phyloP scores from a whole-genome alignment of 768 basidiomycete genomes.

The Rhodosporidiobolus odoratus region DNA sequence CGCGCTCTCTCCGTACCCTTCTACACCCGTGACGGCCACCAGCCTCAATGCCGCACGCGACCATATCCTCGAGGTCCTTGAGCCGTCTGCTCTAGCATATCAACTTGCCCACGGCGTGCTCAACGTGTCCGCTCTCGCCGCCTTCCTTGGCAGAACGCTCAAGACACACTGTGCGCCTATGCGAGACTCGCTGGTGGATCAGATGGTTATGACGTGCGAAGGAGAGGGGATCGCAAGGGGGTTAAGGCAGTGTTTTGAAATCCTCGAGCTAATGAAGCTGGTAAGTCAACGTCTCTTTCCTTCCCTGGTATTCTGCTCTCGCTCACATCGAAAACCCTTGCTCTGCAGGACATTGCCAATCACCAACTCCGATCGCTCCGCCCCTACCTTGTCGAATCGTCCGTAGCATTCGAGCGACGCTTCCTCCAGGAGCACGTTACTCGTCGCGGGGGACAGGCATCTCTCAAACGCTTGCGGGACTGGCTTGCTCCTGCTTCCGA shows the following conservation, averaged over 20 bases:
- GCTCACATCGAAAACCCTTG: fast-evolving
- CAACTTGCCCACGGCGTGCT: conserved; percentile 71
- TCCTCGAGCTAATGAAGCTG: conserved; percentile 91
- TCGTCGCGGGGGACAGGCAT: conserved; percentile 15
- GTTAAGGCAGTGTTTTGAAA: conserved; percentile 76
- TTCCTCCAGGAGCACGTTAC: conserved; percentile 58
- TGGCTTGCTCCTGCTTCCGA: conserved; percentile 53
- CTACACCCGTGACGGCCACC: conserved; percentile 59
- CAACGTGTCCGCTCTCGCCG: conserved; percentile 71
- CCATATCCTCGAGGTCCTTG: conserved; percentile 65
- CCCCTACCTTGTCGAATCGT: conserved; percentile 75
- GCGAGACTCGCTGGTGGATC: conserved; percentile 75
- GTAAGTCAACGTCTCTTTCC: conserved; percentile 57
- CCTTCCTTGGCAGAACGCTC: conserved; percentile 69
- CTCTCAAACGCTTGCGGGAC: conserved; percentile 55
- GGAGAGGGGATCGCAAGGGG: conserved; percentile 62
- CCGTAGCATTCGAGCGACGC: conserved; percentile 71
- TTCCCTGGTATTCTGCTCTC: conserved; percentile 10
- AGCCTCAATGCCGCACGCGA: conserved; percentile 56
- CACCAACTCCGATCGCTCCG: conserved; percentile 89
- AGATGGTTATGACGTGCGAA: conserved; percentile 59
- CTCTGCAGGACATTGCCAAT: conserved; percentile 80
- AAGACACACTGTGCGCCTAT: conserved; percentile 91
- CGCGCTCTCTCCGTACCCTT: conserved; percentile 57
- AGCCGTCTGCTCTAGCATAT: conserved; percentile 73